Evolutionary conservation across 2,329 filamentous ascomycete genomes (phyloP), one percentile per base, ranked within the genome.

Genomic region (Penicillium hordei): DNA sequence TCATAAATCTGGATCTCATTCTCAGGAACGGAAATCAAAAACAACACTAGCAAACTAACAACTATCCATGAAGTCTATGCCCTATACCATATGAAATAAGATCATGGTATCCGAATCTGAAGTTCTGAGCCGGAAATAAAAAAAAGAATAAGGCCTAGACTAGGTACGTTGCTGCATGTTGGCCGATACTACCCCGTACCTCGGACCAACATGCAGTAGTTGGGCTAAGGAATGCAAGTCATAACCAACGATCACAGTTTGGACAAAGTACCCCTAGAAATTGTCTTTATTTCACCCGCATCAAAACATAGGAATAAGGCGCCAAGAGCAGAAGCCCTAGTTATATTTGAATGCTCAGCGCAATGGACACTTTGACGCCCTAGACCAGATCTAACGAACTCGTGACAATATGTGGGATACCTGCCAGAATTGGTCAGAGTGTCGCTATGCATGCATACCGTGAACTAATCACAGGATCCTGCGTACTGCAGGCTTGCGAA

Each of bases 1-100:
- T 65, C 62, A 64, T 58, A 4, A 38, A 29, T 39, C 55, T 59
- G 48, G 53, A 42, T 53, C 17, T 53, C 17, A 58, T 55, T 31
- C 29, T 49, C 58, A 60, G 60, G 52, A 57, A 60, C 61, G 23
- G 10, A 39, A 12, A 39, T 31, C 9, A 48, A 39, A 51, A n/a
- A n/a, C n/a, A n/a, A n/a, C n/a, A 29, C 12, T 13, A 38, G 4
- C n/a, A 43, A 51, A 21, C 42, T 19, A 21, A 50, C 17, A 27
- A 42, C 13, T 21, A 50, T 25, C 23, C 33, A 23, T 15, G 34
- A 23, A 13, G 17, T 29, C n/a, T 21, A 43, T 38, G 13, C 9
- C 10, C 17, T 27, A 52, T 44, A 19, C 29, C n/a, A 7, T 9
- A 38, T 27, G 15, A 45, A 38, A 40, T 34, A 34, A 23, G 31